Conservation (phyloP, 2,329 filamentous ascomycete genomes). For the Xylariaceae sp. region DNA sequence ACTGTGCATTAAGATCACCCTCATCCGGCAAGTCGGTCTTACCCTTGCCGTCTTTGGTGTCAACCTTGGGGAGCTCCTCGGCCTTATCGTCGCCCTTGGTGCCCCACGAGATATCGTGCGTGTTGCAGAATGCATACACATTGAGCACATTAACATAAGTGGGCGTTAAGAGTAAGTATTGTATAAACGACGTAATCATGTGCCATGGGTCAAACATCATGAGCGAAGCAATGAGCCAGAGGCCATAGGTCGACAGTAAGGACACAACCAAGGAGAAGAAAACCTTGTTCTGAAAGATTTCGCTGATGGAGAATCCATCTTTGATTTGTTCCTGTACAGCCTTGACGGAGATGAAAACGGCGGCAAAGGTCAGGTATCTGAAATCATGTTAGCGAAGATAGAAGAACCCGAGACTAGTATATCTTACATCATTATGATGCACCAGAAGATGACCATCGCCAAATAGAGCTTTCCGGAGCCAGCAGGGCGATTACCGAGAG, state of each 20-base stretch:
- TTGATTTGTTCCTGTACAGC: slow-evolving; percentile 77
- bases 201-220: slow-evolving; percentile 99
- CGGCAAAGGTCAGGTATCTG: slow-evolving; percentile 91
- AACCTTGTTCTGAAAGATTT: slow-evolving; percentile 83
- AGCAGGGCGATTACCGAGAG: slow-evolving; percentile 91
- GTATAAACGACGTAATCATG: slow-evolving; percentile 94
- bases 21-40: slow-evolving; percentile 97
- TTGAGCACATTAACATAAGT: slow-evolving; percentile 99
- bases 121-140: slow-evolving; percentile 98
- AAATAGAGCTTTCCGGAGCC: slow-evolving; percentile 94
- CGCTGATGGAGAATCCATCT: slow-evolving; percentile 69
- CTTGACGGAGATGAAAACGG: slow-evolving; percentile 89
- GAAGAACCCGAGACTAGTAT: neutral
- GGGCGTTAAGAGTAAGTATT: slow-evolving; percentile 93
- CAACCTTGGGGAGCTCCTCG: slow-evolving; percentile 86
- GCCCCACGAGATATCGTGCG: slow-evolving; percentile 96
- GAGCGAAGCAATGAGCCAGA: slow-evolving; percentile 90
- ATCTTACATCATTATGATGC: slow-evolving; percentile 83
- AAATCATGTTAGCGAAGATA: slow-evolving; percentile 6
- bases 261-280: slow-evolving; percentile 96
- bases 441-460: slow-evolving; percentile 99
- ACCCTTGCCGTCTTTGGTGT: slow-evolving; percentile 83
- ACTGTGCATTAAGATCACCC: slow-evolving; percentile 92
- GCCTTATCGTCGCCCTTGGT: slow-evolving; percentile 98
- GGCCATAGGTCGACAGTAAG: slow-evolving; percentile 86